These are phyloP conservation scores for Larix kaempferi DNA, from an alignment of 75 land plant genomes.

Conservation along the genomic window DNA sequence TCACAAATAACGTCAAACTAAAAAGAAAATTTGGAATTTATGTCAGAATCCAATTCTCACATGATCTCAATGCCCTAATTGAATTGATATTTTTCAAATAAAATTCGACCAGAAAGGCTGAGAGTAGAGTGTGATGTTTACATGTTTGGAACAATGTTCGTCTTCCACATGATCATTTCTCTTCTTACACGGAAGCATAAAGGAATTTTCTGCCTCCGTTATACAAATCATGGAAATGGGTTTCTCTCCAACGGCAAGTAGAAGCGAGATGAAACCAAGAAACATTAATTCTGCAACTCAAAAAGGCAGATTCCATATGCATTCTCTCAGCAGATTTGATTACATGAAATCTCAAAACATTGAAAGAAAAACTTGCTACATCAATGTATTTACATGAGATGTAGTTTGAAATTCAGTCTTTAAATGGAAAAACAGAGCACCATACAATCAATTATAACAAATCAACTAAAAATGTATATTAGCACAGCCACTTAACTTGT, in stretches of 20 bases:
- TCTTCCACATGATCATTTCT: neutral
- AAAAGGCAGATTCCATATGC: neutral
- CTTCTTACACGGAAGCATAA: constrained; percentile 39
- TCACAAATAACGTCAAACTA: neutral
- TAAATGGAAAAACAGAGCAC: no score
- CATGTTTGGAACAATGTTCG: neutral
- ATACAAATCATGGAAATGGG: constrained; percentile 44
- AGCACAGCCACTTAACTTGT: no score
- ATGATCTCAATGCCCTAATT: neutral
- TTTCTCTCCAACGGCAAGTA: constrained; percentile 40
- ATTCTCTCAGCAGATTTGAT: neutral
- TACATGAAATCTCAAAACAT: neutral
- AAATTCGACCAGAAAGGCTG: neutral
- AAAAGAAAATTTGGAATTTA: neutral
- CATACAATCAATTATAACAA: no score
- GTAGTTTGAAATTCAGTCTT: no score
- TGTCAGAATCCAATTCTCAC: neutral
- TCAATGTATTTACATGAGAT: no score
- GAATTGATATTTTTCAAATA: neutral
- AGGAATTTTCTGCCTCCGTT: constrained; percentile 6
- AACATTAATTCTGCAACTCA: constrained; percentile 67
- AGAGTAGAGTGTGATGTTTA: neutral
- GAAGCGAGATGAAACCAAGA: constrained; percentile 66
- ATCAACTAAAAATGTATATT: no score
- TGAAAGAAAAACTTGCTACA: no score